Evolutionary conservation across 768 basidiomycete species (phyloP), one percentile per base, ranked within the genome.

Genomic region (Tricholoma flavovirens): DNA sequence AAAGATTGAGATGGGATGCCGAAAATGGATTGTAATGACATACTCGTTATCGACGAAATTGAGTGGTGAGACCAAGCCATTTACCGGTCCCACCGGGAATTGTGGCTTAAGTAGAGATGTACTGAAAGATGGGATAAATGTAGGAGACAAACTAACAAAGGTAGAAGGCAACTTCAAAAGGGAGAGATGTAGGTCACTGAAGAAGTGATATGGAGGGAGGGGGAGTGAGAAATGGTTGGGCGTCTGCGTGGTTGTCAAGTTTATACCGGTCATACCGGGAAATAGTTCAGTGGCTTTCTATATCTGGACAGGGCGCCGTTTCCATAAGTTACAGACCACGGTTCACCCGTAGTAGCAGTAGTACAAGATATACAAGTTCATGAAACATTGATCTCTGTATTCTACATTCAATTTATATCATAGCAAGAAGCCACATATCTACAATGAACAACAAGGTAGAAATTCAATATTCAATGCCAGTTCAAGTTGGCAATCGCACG

Each of bases 231-330:
- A 24, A 53, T 51, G 29, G 38, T 63, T 65, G 69, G 68, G 70
- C 69, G 65, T 66, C 60, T 65, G 65, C 54, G 68, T 66, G 55
- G 67, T 66, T 64, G 66, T 60, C 63, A 68, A 64, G 71, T 71
- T 70, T 75, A 70, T 72, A 62, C 72, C 70, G 70, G 67, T 69
- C 46, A 62, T 59, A 61, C 64, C 70, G 72, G 71, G 66, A 72
- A 69, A 71, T 60, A 56, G 38, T 60, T n/a, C n/a, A n/a, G 60
- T 42, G 36, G 29, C 3, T 12, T 42, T 45, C 40, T 36, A 49
- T 55, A 35, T 19, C 11, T n/a, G 46, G 15, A 30, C 29, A 49
- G 46, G 24, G 46, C 46, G 46, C 29, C 43, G 43, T 45, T 43
- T 45, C 43, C 22, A 45, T 12, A 22, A n/a, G n/a, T n/a, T 12